Evolutionary conservation across 257 asterid species (phyloP), one percentile per base, ranked within the genome.

Genomic region (Primulina eburnea): DNA sequence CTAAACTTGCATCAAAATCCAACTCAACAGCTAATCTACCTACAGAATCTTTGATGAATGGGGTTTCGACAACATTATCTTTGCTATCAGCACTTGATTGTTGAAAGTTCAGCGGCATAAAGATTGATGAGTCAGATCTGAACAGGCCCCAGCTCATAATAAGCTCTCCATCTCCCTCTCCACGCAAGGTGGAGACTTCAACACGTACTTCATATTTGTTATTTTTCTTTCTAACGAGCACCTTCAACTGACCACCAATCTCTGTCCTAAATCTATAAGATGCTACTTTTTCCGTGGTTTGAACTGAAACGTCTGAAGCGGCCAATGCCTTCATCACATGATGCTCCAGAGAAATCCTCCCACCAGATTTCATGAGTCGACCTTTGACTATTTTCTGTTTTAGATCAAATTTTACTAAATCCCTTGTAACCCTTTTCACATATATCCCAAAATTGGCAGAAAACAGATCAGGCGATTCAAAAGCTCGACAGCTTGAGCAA

Each of bases 81-180:
- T 77, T 71, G 28, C 82, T 79, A 65, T 73, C 77, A 47, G 55
- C 63, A 67, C 72, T 79, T 20, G 81, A 65, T 50, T 65, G 59
- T 34, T 82, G 81, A 61, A 53, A 81, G 73, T 82, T 85, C 50
- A 82, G 64, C 55, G 84, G 84, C 89, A 86, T 79, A 72, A 89
- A 79, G 69, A 69, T 70, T 63, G 79, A 72, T 5, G 90, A 82
- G 78, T 89, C 82, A 28, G 86, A 80, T 62, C 87, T 84, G 80
- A 82, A 90, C 69, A 84, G 56, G 14, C 97, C 92, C 97, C 97
- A 94, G 52, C 77, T 62, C 92, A 89, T 78, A 71, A 79, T 50
- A 12, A 87, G 73, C 50, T 77, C 88, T 29, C 71, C 75, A n/a
- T 74, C 64, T 37, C 37, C 75, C 62, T 71, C 76, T 76, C 61